A percentile compares a stretch with the other conserved stretches of the same genome.
Evolutionary conservation across 768 basidiomycete species (phyloP).

Genomic region (Calocybe cyanea): DNA sequence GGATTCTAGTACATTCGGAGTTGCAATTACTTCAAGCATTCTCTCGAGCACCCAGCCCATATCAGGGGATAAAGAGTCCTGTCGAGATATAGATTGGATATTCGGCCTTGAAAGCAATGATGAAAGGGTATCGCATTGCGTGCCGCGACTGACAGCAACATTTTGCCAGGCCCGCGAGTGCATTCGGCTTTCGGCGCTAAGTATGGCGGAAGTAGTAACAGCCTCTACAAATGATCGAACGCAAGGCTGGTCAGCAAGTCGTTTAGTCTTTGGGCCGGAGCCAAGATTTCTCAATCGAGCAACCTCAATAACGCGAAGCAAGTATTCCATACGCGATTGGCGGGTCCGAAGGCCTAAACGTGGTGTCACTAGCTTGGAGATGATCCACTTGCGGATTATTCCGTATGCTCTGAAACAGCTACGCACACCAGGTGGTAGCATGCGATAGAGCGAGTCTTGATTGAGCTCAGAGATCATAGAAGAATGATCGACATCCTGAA

Average conservation of each 20-base stretch:
- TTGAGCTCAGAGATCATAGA: slow-evolving; percentile 64
- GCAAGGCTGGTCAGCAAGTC: slow-evolving; percentile 54
- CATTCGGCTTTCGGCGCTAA: slow-evolving; percentile 77
- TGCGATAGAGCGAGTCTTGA: slow-evolving; percentile 68
- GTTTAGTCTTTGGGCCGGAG: slow-evolving; percentile 24
- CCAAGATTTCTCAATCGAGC: slow-evolving; percentile 60
- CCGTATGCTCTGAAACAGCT: slow-evolving; percentile 74
- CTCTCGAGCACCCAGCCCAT: slow-evolving; percentile 83
- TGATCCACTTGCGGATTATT: slow-evolving; percentile 76
- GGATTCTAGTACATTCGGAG: slow-evolving; percentile 65
- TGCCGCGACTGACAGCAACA: slow-evolving; percentile 60
- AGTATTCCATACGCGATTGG: slow-evolving; percentile 69
- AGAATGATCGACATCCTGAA: slow-evolving; percentile 72
- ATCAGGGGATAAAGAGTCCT: slow-evolving; percentile 62
- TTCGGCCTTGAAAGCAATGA: slow-evolving; percentile 52
- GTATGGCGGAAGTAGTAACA: slow-evolving; percentile 66
- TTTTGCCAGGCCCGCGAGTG: slow-evolving; percentile 78
- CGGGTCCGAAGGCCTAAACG: slow-evolving; percentile 60
- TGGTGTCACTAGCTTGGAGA: slow-evolving; percentile 63
- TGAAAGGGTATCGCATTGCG: slow-evolving; percentile 56
- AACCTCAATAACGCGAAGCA: slow-evolving; percentile 71
- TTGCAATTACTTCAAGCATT: slow-evolving; percentile 72
- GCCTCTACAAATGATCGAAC: slow-evolving; percentile 81
- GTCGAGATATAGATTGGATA: slow-evolving; percentile 38
- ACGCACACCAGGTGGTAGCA: slow-evolving; percentile 72